Conservation (phyloP, 2,329 filamentous ascomycete species). For the Apiospora koreana region DNA sequence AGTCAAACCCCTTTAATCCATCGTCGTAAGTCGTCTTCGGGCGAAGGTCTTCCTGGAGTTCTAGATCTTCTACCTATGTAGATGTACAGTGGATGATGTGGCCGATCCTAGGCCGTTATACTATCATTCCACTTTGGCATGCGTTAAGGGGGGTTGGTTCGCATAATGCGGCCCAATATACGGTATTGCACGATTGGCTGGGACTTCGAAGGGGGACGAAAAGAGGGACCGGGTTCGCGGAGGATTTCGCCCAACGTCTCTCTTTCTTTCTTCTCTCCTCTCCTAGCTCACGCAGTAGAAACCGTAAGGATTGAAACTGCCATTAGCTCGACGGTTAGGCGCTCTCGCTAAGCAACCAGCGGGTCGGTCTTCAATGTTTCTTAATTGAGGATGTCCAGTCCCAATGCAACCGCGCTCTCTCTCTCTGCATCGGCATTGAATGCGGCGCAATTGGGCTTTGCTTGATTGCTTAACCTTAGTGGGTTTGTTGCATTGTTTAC, state of each 20-base stretch:
- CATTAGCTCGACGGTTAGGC: not conserved
- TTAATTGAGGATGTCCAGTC: not conserved
- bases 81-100: not conserved
- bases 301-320: not conserved
- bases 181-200: not conserved
- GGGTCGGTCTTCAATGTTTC: too few relatives aligned
- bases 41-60: not conserved
- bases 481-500: not conserved
- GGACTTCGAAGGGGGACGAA: not conserved
- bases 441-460: not conserved
- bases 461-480: too few relatives aligned
- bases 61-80: not conserved
- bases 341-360: not conserved
- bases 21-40: not conserved
- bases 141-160: not conserved
- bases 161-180: slow-evolving; percentile 2
- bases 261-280: not conserved
- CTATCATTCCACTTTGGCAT: not conserved
- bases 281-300: not conserved
- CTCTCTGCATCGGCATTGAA: not conserved
- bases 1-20: not conserved
- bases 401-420: not conserved
- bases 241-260: not conserved
- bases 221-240: not conserved
- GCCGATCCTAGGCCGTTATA: slow-evolving; percentile 2